Evolutionary conservation across 441 rosid species (phyloP).

Genomic region (Mallotus japonicus): DNA sequence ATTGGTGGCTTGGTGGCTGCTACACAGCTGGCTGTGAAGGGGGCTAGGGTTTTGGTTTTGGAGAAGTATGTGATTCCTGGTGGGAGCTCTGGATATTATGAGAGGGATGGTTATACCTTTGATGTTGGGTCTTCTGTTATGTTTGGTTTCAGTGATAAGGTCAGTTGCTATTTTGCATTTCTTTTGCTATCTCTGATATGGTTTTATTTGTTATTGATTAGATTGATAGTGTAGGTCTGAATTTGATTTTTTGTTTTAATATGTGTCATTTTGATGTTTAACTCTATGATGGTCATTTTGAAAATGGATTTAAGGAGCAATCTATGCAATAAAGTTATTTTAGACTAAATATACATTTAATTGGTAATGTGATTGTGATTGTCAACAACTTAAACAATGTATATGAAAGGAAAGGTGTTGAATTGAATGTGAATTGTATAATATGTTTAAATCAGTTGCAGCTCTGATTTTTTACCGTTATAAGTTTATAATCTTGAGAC

Average conservation of each 20-base stretch:
- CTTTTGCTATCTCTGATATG: neutral
- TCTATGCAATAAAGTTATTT: no score
- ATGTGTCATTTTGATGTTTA: neutral
- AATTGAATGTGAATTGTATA: neutral
- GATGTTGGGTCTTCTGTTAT: conserved; percentile 97
- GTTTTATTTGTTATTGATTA: neutral
- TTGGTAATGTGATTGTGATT: no score
- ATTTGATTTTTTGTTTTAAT: neutral
- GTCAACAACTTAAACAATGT: no score
- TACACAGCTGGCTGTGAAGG: conserved; percentile 83
- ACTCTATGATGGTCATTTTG: neutral
- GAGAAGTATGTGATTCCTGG: conserved; percentile 99
- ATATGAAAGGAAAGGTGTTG: no score
- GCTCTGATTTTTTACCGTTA: neutral
- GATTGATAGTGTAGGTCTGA: neutral
- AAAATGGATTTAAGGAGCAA: neutral
- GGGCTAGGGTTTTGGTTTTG: conserved; percentile 78
- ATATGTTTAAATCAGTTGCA: neutral
- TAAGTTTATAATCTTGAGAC: neutral
- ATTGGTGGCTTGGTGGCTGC: conserved; percentile 93
- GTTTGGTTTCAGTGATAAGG: conserved; percentile 99
- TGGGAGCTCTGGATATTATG: conserved; percentile 90
- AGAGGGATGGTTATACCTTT: conserved; percentile 85
- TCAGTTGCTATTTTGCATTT: conserved; percentile 27
- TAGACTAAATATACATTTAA: no score